Percentiles rank a stretch among this genome's conserved stretches.
phyloP scores from a whole-genome alignment of 1,284 basidiomycete genomes.

The Trametes polyzona region DNA sequence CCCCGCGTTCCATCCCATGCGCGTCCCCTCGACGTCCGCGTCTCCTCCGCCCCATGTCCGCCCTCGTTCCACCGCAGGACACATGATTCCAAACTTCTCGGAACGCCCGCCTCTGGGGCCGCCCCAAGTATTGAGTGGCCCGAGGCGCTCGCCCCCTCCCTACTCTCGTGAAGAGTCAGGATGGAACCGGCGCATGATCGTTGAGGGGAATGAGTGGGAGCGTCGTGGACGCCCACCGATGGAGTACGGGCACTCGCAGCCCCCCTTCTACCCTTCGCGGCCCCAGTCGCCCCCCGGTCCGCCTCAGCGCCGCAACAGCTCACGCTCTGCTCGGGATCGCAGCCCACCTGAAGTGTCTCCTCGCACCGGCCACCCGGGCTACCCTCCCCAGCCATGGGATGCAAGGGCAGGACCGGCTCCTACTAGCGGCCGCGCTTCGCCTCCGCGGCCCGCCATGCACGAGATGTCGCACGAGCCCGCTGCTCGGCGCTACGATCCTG shows the following conservation, averaged over 20 bases:
- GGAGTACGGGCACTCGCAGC: slow-evolving; percentile 30
- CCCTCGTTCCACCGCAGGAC: slow-evolving; percentile 47
- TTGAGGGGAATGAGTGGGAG: slow-evolving; percentile 37
- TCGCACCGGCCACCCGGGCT: slow-evolving; percentile 45
- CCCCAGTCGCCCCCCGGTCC: slow-evolving; percentile 30
- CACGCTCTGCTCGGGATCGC: slow-evolving; percentile 34
- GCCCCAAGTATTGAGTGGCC: slow-evolving; percentile 39
- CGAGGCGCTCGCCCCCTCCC: slow-evolving; percentile 54
- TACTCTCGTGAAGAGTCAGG: slow-evolving; percentile 58
- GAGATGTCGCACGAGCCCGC: slow-evolving; percentile 30
- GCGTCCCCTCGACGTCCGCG: slow-evolving; percentile 54
- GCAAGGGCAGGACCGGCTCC: slow-evolving; percentile 19
- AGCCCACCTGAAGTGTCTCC: slow-evolving; percentile 57
- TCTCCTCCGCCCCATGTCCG: slow-evolving; percentile 56
- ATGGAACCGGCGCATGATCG: slow-evolving; percentile 53
- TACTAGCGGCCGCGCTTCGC: slow-evolving; percentile 26
- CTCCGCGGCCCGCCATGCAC: slow-evolving; percentile 27
- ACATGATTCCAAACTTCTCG: slow-evolving; percentile 31
- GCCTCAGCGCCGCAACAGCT: slow-evolving; percentile 37
- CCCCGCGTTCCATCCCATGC: slow-evolving; percentile 50
- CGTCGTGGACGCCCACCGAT: slow-evolving; percentile 44
- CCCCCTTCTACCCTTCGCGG: slow-evolving; percentile 21
- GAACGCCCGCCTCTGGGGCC: slow-evolving; percentile 58
- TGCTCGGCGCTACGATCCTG: slow-evolving; percentile 39
- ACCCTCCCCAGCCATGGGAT: slow-evolving; percentile 34